Conservation (phyloP, 164 flowering plant species). For the Vitis riparia region DNA sequence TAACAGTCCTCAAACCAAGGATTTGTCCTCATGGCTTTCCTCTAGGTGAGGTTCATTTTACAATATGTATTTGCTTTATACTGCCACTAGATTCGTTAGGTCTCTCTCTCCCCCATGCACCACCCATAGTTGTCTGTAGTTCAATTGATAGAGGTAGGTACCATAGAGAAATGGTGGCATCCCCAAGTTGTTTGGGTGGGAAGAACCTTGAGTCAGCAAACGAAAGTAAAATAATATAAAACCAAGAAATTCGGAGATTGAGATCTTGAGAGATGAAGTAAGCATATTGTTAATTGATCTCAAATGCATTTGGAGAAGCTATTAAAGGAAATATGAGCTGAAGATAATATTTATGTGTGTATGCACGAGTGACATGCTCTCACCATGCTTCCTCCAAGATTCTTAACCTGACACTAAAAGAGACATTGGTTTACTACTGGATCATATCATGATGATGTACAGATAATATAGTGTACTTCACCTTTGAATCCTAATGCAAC, state of each 20-base stretch:
- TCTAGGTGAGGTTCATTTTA: no score
- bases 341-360: neutral
- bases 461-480: neutral
- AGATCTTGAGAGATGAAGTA: neutral
- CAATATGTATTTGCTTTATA: no score
- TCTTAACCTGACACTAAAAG: neutral
- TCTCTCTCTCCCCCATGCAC: no score
- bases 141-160: no score
- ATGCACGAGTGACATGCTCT: slow-evolving; percentile 16
- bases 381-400: neutral
- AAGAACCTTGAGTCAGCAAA: neutral
- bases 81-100: no score
- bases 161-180: neutral
- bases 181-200: slow-evolving; percentile 10
- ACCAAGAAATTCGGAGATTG: neutral
- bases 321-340: neutral
- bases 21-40: no score
- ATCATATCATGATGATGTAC: neutral
- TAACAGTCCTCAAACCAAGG: no score
- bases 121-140: no score
- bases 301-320: neutral
- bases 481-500: neutral
- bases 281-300: neutral
- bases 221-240: no score
- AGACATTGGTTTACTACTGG: neutral